phyloP scores from a whole-genome alignment of 208 protist genomes.

The Crithidia expoeki region DNA sequence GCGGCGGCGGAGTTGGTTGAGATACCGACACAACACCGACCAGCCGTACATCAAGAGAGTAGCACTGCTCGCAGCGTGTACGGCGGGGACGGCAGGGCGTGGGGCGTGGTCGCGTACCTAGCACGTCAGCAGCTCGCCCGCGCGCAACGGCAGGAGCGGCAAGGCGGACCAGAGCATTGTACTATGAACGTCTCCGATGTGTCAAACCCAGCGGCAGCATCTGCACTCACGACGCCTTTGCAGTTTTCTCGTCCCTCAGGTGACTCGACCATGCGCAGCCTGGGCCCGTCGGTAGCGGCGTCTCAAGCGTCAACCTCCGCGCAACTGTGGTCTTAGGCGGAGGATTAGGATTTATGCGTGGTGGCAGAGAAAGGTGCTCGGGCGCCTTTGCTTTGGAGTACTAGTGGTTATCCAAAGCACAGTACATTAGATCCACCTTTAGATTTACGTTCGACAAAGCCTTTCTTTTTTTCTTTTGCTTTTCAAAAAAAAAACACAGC shows the following conservation, averaged over 20 bases:
- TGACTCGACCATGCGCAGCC: conserved; percentile 29
- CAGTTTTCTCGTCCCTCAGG: neutral
- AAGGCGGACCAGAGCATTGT: neutral
- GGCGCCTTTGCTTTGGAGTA: no score
- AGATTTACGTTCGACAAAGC: no score
- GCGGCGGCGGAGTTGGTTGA: conserved; percentile 28
- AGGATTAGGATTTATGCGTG: neutral
- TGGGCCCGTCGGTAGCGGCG: conserved; percentile 27
- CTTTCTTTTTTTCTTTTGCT: no score
- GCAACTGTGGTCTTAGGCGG: conserved; percentile 2
- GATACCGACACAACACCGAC: conserved; percentile 21
- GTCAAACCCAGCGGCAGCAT: neutral
- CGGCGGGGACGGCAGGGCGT: conserved; percentile 25
- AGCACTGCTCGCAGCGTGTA: conserved; percentile 21
- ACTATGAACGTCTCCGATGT: neutral
- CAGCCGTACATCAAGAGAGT: no score
- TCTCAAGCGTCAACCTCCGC: neutral
- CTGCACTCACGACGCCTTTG: neutral
- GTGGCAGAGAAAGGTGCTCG: neutral
- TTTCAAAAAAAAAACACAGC: no score
- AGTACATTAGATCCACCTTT: no score
- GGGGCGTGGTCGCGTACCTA: conserved; percentile 30
- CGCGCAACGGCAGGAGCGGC: conserved; percentile 8
- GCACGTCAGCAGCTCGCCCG: conserved; percentile 26
- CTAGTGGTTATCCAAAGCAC: no score